Evolutionary conservation across 257 asterid genomes (phyloP).

Genomic region (Phtheirospermum japonicum): DNA sequence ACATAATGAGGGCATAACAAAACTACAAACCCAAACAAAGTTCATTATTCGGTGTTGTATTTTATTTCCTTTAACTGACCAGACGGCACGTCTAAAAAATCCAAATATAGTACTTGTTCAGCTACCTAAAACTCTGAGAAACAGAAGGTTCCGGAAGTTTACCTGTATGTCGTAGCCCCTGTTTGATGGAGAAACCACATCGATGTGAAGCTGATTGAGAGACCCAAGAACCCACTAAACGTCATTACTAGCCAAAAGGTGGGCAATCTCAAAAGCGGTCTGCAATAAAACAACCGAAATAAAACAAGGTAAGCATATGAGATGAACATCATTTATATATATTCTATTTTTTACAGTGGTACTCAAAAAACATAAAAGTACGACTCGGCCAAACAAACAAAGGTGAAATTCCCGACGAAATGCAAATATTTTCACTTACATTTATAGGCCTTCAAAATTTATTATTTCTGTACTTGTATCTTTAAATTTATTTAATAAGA

Average conservation of each 20-base stretch:
- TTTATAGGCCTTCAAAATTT: background rate
- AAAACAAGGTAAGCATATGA: conserved; percentile 26
- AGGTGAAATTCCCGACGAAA: background rate
- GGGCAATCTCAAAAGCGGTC: conserved; percentile 76
- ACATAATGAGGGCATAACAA: background rate
- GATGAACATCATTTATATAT: background rate
- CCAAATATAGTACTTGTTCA: background rate
- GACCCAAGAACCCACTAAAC: conserved; percentile 85
- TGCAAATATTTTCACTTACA: conserved; percentile 1
- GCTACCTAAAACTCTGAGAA: background rate
- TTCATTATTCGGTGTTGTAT: background rate
- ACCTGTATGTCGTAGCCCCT: conserved; percentile 92
- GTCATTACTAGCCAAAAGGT: conserved; percentile 80
- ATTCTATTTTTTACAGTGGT: background rate
- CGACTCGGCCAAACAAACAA: background rate
- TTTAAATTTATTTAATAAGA: background rate
- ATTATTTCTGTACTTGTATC: background rate
- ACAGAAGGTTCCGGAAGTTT: conserved; percentile 1
- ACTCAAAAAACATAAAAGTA: background rate
- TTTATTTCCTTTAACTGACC: background rate
- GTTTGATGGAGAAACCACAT: conserved; percentile 99
- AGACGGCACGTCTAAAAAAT: background rate
- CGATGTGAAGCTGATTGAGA: conserved; percentile 85
- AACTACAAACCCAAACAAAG: background rate
- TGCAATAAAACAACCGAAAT: conserved; percentile 46